A percentile compares a stretch with the other conserved stretches of the same genome.
phyloP scores from a whole-genome alignment of 78 protist species.

The Cyanophora paradoxa region DNA sequence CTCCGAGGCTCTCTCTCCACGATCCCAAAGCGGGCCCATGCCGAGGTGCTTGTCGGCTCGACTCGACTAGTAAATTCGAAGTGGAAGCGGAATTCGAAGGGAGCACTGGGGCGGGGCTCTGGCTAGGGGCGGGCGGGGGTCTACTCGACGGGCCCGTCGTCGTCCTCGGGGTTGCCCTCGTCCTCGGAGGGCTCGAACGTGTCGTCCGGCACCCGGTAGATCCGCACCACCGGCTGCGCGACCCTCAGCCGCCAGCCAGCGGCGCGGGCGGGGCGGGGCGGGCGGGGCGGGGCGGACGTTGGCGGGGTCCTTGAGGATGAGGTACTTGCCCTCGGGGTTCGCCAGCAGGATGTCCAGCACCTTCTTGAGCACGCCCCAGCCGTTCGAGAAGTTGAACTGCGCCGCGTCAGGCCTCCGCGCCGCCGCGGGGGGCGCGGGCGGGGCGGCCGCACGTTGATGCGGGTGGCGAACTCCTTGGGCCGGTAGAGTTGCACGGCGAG shows the following conservation, averaged over 20 bases:
- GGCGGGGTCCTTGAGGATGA: conserved; percentile 68
- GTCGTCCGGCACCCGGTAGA: not conserved
- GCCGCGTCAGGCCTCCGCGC: not conserved
- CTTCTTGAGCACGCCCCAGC: not conserved
- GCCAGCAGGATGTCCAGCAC: not conserved
- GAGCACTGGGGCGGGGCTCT: too few species aligned
- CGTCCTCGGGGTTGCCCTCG: too few species aligned
- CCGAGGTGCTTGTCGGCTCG: too few species aligned
- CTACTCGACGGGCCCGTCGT: not conserved
- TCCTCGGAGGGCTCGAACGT: too few species aligned
- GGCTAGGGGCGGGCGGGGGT: too few species aligned
- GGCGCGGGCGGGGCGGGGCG: too few species aligned
- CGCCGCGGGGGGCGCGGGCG: conserved; percentile 51
- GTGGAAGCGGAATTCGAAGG: too few species aligned
- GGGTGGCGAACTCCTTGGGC: conserved; percentile 51
- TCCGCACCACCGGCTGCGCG: not conserved
- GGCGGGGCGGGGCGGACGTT: too few species aligned
- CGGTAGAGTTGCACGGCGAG: conserved; percentile 52
- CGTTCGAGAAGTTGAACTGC: not conserved
- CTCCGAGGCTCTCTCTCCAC: too few species aligned
- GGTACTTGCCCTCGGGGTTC: conserved; percentile 60
- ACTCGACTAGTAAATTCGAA: too few species aligned
- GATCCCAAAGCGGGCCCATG: too few species aligned
- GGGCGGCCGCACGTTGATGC: conserved; percentile 49
- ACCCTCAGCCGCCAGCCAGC: too few species aligned